Conservation (phyloP, 148 eudicot species). For the Rhododendron molle region DNA sequence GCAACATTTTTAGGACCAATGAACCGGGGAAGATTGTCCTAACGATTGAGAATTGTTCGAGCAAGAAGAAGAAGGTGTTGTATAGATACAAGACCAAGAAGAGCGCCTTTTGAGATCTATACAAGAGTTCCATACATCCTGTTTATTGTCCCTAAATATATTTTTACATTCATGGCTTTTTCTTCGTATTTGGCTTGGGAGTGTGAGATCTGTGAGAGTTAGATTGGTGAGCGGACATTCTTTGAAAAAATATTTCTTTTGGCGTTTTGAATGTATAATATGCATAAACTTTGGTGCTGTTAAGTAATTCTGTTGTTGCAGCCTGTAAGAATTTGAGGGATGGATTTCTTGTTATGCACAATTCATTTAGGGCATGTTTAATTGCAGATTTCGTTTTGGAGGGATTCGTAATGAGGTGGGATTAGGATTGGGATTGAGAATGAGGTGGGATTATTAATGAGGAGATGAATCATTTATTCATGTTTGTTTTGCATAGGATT, state of each 20-base stretch:
- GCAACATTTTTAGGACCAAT: conserved; percentile 45
- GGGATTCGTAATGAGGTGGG: too few relatives aligned
- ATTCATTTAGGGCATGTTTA: too few relatives aligned
- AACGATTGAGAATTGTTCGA: conserved; percentile 37
- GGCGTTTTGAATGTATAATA: not conserved
- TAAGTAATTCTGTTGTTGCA: not conserved
- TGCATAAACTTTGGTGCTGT: not conserved
- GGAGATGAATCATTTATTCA: too few relatives aligned
- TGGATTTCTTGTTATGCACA: not conserved
- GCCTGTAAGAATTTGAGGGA: not conserved
- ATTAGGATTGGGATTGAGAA: too few relatives aligned
- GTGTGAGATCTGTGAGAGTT: not conserved
- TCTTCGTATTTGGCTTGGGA: not conserved
- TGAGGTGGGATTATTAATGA: too few relatives aligned
- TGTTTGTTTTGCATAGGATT: too few relatives aligned
- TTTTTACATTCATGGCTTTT: not conserved
- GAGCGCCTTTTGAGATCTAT: not conserved
- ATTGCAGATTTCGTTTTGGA: too few relatives aligned
- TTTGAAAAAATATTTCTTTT: not conserved
- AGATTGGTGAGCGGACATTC: not conserved
- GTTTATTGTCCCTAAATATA: not conserved
- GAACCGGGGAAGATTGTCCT: conserved; percentile 61
- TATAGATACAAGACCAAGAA: conserved; percentile 49
- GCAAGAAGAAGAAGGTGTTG: conserved; percentile 47
- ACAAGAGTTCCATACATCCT: not conserved